Percentiles rank a stretch among this genome's conserved stretches.
phyloP scores from a whole-genome alignment of 805 yeast species.

The Metschnikowia kunwiensis region DNA sequence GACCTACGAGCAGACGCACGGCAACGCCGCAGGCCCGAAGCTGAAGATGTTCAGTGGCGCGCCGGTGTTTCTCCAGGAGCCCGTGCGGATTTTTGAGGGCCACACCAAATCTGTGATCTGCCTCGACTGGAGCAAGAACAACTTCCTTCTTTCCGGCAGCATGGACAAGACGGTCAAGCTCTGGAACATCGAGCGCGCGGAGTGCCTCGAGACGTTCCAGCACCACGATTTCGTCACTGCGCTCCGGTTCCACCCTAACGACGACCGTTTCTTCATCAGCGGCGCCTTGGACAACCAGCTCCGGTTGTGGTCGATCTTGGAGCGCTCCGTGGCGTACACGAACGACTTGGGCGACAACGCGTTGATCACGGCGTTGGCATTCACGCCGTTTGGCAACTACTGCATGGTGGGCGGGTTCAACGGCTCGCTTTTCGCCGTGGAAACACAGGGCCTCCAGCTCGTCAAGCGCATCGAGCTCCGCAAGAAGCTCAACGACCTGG shows the following conservation, averaged over 20 bases:
- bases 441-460: slow-evolving; percentile 59
- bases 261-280: slow-evolving; percentile 81
- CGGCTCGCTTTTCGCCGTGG: slow-evolving; percentile 61
- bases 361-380: slow-evolving; percentile 69
- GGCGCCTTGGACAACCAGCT: slow-evolving; percentile 76
- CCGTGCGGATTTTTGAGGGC: slow-evolving; percentile 57
- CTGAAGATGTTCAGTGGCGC: slow-evolving; percentile 45
- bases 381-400: slow-evolving; percentile 63
- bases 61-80: slow-evolving; percentile 72
- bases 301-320: slow-evolving; percentile 83
- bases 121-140: slow-evolving; percentile 84
- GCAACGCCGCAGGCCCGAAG: slow-evolving; percentile 15
- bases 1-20: slow-evolving; percentile 18
- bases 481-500: slow-evolving; percentile 21
- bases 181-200: slow-evolving; percentile 76
- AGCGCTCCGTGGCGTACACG: slow-evolving; percentile 54
- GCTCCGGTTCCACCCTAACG: slow-evolving; percentile 76
- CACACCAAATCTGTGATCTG: slow-evolving; percentile 72
- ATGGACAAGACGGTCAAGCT: slow-evolving; percentile 80
- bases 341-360: slow-evolving; percentile 55
- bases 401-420: slow-evolving; percentile 74
- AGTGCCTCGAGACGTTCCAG: slow-evolving; percentile 58
- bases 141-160: slow-evolving; percentile 73
- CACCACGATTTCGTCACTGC: slow-evolving; percentile 84
- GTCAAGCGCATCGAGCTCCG: slow-evolving; percentile 32